Evolutionary conservation across 2,329 filamentous ascomycete species (phyloP), one percentile per base, ranked within the genome.

Genomic region (Westerdykella ornata): DNA sequence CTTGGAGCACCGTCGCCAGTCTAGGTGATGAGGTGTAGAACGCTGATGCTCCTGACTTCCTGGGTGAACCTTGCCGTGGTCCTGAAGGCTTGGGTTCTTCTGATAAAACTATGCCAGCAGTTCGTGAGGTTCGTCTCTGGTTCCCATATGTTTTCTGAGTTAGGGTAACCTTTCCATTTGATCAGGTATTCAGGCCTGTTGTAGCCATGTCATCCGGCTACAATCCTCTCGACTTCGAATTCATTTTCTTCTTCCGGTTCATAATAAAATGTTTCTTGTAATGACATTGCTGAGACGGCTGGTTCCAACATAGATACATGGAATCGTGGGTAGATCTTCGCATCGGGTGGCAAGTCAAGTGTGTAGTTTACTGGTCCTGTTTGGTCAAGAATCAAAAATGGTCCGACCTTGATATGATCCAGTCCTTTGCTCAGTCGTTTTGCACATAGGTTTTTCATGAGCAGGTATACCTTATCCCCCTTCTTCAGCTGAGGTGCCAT

Each of bases 391-490:
- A 42, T 38, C 28, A 42, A 38, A 37, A 33, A 38, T 13, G 30
- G 18, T 35, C 18, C 18, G 18, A 17, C 18, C 13, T 35, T 35
- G 4, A 35, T 13, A 13, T 35, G 6, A 11, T 44, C 28, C 14
- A 44, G 34, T 33, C 39, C 17, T 31, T 37, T 45, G 17, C 35
- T 45, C 30, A 20, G 18, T 45, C 26, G 6, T 42, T 39, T 42
- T 16, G 22, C 42, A 5, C 18, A 16, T 28, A 42, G 28, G 15
- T 45, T 45, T 20, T 42, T 45, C 34, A 16, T 45, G 37, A 32
- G 31, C 8, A 45, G 12, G 33, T 42, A 28, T 4, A 35, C 33
- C 16, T 35, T 35, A 35, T 35, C 18, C 18, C 18, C 33, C 33
- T 35, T 19, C 16, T 35, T 20, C 13, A 35, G 15, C 32, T 34